Evolutionary conservation across 306 rosid genomes (phyloP), one percentile per base, ranked within the genome.

Genomic region (Rosa chinensis): DNA sequence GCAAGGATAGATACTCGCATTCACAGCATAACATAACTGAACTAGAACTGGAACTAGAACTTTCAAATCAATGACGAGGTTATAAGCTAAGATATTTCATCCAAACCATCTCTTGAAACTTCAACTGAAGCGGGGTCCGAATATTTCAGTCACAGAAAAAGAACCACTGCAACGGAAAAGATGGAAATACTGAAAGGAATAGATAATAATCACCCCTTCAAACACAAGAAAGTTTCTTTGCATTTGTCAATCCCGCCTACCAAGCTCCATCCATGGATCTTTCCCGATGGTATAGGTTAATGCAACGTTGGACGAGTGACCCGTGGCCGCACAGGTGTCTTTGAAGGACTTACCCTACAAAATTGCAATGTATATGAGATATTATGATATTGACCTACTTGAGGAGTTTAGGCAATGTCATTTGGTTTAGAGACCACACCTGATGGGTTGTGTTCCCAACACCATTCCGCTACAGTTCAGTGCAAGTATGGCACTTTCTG

Each of bases 321-420:
- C 52, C 96, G 92, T n/a, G 99, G 89, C 85, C 98, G 87, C 78
- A 95, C 99, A 1, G 99, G 99, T 4, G 99, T 95, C 94, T 95
- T 95, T 12, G 99, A 95, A 37, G 99, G 99, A 85, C 99, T 95
- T 59, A 95, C 97, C 94, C 99, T 95, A 73, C 73, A 86, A 79
- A 83, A 67, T 72, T 23, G 64, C 73, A 81, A 75, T 69, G 78
- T 64, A 69, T 16, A 80, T 12, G 61, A 56, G 77, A 72, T 20
- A 69, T 12, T 28, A 79, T 35, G 62, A 62, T 76, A 47, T 55
- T 37, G 58, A 63, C 28, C 63, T 39, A 68, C 35, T 79, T 70
- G 48, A 70, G 64, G 78, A 56, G 49, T 25, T 35, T 42, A 47
- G 47, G 81, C 3, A 69, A 66, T 28, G 10, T 44, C 20, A 59